Evolutionary conservation across 179 eudicot genomes (phyloP).

Genomic region (Beta macrorhiza): DNA sequence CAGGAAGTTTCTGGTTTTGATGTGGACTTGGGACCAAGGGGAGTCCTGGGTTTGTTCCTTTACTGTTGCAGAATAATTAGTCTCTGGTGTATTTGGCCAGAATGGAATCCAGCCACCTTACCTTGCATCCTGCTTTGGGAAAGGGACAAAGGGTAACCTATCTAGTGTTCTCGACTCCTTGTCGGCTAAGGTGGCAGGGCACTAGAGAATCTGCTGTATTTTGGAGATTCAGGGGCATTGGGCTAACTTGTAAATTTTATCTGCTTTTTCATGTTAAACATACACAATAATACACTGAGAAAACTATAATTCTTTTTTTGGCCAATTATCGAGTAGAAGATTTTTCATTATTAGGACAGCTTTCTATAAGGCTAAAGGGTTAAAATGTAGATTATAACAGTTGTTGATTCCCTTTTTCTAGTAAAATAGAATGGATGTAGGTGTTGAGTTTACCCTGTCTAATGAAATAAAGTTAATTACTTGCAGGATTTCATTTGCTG

Average conservation of each 20-base stretch:
- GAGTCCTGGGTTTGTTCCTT: neutral
- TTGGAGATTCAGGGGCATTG: neutral
- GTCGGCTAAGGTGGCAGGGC: neutral
- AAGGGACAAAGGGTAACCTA: too few species aligned
- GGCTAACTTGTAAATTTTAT: too few species aligned
- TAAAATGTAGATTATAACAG: neutral
- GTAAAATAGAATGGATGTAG: neutral
- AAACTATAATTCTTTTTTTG: too few species aligned
- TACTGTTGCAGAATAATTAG: neutral
- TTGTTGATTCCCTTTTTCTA: neutral
- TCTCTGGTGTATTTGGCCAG: neutral
- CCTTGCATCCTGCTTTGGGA: neutral
- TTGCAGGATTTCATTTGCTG: constrained; percentile 88
- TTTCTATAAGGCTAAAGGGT: neutral
- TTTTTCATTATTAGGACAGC: neutral
- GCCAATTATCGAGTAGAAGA: too few species aligned
- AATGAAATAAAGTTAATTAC: constrained; percentile 1
- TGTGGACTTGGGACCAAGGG: neutral
- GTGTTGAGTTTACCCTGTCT: neutral
- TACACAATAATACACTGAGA: too few species aligned
- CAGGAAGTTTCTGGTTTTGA: neutral
- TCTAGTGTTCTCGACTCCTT: neutral
- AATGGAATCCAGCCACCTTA: neutral
- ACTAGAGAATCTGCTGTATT: neutral
- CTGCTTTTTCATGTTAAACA: neutral